Percentiles rank a stretch among this genome's conserved stretches.
These are phyloP conservation scores for Globisporangium echinulatum DNA, from an alignment of 352 stramenopile species.

Conservation along the genomic window DNA sequence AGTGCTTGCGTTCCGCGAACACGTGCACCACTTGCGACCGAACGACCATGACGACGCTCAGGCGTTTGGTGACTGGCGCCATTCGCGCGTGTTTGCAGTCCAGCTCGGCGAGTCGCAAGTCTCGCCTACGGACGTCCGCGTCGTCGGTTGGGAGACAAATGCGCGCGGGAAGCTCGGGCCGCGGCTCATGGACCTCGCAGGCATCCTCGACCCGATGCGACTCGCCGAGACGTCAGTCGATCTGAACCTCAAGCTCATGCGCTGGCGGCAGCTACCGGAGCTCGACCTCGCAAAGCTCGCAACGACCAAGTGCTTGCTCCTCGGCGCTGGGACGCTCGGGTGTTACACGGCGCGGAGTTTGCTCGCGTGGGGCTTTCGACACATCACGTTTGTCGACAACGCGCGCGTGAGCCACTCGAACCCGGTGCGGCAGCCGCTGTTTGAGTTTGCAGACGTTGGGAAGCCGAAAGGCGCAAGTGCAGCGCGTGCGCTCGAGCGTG, in stretches of 20 bases:
- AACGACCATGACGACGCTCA: conserved; percentile 7
- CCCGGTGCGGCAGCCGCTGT: conserved; percentile 96
- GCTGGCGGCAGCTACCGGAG: conserved; percentile 94
- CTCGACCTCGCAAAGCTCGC: conserved; percentile 91
- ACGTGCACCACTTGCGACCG: conserved; percentile 43
- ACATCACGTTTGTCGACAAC: conserved; percentile 98
- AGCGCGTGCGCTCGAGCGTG: conserved; percentile 86
- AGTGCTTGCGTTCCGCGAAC: conserved; percentile 68
- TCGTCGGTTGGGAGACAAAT: conserved; percentile 76
- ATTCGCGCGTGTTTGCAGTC: conserved; percentile 57
- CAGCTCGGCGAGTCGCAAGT: conserved; percentile 28
- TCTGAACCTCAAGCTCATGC: conserved; percentile 99
- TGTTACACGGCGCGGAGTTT: conserved; percentile 94
- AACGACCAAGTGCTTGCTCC: conserved; percentile 91
- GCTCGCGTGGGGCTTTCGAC: conserved; percentile 95
- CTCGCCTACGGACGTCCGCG: conserved; percentile 20
- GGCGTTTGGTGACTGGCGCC: conserved; percentile 43
- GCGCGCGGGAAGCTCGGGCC: conserved; percentile 64
- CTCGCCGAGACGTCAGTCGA: conserved; percentile 95
- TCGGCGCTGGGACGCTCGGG: conserved; percentile 96
- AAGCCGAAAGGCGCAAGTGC: conserved; percentile 93
- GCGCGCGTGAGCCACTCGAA: conserved; percentile 97
- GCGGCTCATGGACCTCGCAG: conserved; percentile 65
- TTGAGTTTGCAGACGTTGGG: conserved; percentile 92
- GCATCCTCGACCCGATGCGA: conserved; percentile 75